A percentile compares a stretch with the other conserved stretches of the same genome.
These are phyloP conservation scores for Candida mattraensis DNA, from an alignment of 805 yeast species.

Conservation along the genomic window DNA sequence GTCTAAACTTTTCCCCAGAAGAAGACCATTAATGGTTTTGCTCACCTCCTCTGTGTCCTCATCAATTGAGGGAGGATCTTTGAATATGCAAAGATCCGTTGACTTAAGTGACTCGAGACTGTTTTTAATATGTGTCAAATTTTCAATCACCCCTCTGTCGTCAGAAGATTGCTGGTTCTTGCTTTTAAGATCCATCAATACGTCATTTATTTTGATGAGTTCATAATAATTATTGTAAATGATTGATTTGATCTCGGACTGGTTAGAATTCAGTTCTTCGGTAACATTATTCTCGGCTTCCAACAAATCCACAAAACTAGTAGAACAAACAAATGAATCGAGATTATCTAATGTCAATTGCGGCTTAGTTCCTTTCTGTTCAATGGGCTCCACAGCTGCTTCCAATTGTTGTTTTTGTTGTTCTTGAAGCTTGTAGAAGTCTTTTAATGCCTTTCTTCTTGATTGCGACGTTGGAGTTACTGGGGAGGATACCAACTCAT, in stretches of 20 bases:
- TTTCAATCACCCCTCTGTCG: constrained; percentile 22
- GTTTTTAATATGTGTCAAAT: constrained; percentile 26
- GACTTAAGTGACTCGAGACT: constrained; percentile 21
- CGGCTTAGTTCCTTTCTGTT: too few relatives aligned
- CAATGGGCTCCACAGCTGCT: constrained; percentile 4
- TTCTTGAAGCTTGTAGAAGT: constrained; percentile 41
- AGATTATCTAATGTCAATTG: constrained; percentile 29
- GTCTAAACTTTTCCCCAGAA: constrained; percentile 17
- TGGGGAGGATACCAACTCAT: constrained; percentile 5
- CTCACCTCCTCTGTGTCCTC: constrained; percentile 15
- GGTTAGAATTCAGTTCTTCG: constrained; percentile 49
- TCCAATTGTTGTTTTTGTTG: constrained; percentile 24
- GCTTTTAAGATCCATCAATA: constrained; percentile 40
- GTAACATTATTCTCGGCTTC: constrained; percentile 41
- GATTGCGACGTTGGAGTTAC: constrained; percentile 19
- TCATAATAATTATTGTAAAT: constrained; percentile 77
- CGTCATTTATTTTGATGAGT: constrained; percentile 62
- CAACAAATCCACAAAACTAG: constrained; percentile 35
- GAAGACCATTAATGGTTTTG: constrained; percentile 18
- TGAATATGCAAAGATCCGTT: constrained; percentile 14
- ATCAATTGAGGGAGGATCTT: constrained; percentile 6
- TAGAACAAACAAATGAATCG: constrained; percentile 33
- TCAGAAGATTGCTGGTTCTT: constrained; percentile 21
- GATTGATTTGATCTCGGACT: constrained; percentile 64
- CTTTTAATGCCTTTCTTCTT: constrained; percentile 42